Evolutionary conservation across 331 rosid species (phyloP).

Genomic region (Arachis monticola): DNA sequence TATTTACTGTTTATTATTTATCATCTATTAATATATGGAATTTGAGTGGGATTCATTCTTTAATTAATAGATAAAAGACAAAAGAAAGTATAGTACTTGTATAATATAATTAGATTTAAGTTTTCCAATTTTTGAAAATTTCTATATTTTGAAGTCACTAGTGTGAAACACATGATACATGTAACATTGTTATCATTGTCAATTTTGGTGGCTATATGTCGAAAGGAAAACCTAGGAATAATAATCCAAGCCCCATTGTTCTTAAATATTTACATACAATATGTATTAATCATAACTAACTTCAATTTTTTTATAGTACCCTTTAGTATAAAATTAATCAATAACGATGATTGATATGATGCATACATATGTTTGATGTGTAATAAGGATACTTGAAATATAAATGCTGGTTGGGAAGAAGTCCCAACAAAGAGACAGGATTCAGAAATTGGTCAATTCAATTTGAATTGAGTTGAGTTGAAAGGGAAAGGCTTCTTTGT

Average conservation of each 20-base stretch:
- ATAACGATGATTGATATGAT: not conserved
- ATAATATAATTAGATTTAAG: too few species aligned
- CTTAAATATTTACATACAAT: not conserved
- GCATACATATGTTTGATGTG: not conserved
- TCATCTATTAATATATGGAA: too few species aligned
- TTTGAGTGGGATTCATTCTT: too few species aligned
- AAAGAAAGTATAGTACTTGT: too few species aligned
- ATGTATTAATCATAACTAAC: not conserved
- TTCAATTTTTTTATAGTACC: not conserved
- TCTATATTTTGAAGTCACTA: not conserved
- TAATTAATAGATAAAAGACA: too few species aligned
- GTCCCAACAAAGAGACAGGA: not conserved
- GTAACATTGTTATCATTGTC: not conserved
- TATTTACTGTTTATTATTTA: too few species aligned
- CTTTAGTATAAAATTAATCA: too few species aligned
- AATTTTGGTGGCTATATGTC: slow-evolving; percentile 1
- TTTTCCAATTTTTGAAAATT: too few species aligned
- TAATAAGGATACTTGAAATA: not conserved
- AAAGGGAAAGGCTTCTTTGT: not conserved
- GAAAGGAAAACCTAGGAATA: not conserved
- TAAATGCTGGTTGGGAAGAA: not conserved
- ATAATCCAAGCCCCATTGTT: not conserved
- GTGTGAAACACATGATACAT: not conserved
- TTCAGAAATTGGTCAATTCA: not conserved
- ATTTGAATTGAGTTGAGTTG: not conserved